Conservation (phyloP, 495 filamentous ascomycete genomes). For the Trichocladium uniseriatum region DNA sequence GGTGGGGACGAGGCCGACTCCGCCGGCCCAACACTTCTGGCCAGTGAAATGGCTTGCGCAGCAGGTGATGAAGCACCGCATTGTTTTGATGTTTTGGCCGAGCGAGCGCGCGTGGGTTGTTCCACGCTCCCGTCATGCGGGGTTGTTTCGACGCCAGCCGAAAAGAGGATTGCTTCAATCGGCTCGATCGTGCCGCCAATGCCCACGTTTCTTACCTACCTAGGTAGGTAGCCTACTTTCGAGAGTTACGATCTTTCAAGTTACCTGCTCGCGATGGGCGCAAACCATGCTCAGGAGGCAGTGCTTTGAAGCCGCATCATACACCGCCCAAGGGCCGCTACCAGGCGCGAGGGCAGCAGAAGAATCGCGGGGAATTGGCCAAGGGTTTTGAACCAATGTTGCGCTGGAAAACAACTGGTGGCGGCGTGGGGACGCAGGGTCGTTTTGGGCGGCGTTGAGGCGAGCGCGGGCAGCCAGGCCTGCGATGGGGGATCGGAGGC, state of each 20-base stretch:
- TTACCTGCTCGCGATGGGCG: too few relatives aligned
- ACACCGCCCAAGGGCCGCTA: too few relatives aligned
- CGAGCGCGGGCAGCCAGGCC: conserved; percentile 1
- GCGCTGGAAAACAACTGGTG: background rate
- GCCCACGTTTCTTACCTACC: too few relatives aligned
- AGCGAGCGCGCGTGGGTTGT: background rate
- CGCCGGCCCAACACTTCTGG: background rate
- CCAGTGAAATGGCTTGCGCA: conserved; percentile 20
- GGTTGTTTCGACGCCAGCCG: conserved; percentile 3
- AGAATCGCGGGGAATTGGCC: too few relatives aligned
- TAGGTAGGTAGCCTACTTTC: too few relatives aligned
- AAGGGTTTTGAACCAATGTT: too few relatives aligned
- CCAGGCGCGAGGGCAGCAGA: too few relatives aligned
- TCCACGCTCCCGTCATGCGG: conserved; percentile 10
- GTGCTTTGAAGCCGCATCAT: too few relatives aligned
- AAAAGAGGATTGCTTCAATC: background rate
- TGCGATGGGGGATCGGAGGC: conserved; percentile 14
- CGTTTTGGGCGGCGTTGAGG: background rate
- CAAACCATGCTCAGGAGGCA: too few relatives aligned
- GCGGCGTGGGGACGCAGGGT: background rate
- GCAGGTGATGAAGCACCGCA: conserved; percentile 13
- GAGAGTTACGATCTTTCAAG: too few relatives aligned
- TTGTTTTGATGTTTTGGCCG: conserved; percentile 27
- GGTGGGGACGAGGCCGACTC: background rate
- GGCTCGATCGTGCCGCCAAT: background rate